phyloP scores from a whole-genome alignment of 768 basidiomycete genomes.

The Lentinula guzmanii region DNA sequence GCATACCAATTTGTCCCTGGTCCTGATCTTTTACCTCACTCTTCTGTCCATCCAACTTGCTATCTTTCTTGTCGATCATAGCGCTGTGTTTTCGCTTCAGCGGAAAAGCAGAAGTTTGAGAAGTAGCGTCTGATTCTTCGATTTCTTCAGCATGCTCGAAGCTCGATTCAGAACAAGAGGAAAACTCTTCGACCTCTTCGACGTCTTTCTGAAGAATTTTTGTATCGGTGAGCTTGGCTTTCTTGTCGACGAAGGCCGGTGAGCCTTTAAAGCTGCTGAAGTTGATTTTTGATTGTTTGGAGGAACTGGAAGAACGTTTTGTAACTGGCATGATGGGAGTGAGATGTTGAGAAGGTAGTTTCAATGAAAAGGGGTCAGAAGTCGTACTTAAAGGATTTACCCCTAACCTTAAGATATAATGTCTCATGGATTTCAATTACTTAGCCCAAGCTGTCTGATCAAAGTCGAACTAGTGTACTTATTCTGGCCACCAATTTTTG shows the following conservation, averaged over 20 bases:
- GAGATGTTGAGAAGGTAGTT: background rate
- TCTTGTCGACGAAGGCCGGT: background rate
- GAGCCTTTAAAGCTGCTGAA: background rate
- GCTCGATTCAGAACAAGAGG: background rate
- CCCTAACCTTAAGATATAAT: background rate
- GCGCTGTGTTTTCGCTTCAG: background rate
- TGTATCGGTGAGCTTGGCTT: background rate
- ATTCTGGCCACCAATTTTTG: too few species aligned
- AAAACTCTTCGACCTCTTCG: background rate
- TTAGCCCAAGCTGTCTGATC: too few species aligned
- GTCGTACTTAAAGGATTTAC: background rate
- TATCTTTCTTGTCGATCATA: background rate
- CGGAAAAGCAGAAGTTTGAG: background rate
- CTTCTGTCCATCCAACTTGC: background rate
- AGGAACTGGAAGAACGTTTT: background rate
- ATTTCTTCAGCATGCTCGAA: background rate
- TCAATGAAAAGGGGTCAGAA: background rate
- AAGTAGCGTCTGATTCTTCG: background rate
- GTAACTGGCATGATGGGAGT: background rate
- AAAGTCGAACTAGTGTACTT: too few species aligned
- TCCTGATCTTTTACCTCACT: background rate
- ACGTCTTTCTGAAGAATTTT: background rate
- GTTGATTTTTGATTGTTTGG: background rate
- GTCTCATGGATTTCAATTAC: too few species aligned
- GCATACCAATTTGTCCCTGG: background rate